Percentiles rank a stretch among this genome's conserved stretches.
Evolutionary conservation across 192 early-diverging fungal species (phyloP).

Genomic region (Geosiphon pyriformis): DNA sequence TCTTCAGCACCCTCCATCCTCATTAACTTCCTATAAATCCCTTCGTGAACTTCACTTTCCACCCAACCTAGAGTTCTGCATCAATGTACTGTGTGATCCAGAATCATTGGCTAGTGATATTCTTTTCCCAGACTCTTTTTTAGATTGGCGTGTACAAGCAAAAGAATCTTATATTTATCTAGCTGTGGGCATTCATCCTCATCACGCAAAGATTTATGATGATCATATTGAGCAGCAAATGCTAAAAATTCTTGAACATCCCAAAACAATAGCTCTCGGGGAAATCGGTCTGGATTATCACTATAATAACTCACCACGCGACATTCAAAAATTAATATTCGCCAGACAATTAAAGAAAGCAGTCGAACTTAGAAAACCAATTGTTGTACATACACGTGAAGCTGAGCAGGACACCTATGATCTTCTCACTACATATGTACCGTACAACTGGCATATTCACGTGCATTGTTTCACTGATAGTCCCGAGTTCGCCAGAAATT

Average conservation of each 20-base stretch:
- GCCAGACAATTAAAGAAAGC: constrained; percentile 13
- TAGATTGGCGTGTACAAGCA: constrained; percentile 18
- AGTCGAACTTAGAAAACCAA: constrained; percentile 9
- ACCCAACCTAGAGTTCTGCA: constrained; percentile 12
- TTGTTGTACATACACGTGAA: constrained; percentile 24
- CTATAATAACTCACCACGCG: constrained; percentile 18
- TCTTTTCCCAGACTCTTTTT: constrained; percentile 15
- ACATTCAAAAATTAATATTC: constrained; percentile 12
- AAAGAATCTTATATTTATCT: constrained; percentile 15
- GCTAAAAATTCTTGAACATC: constrained; percentile 9
- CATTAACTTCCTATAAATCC: background rate
- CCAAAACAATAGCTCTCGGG: constrained; percentile 14
- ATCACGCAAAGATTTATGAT: constrained; percentile 21
- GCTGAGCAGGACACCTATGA: constrained; percentile 24
- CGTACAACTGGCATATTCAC: constrained; percentile 21
- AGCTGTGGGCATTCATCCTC: constrained; percentile 21
- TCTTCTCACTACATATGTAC: constrained; percentile 11
- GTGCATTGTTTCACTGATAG: constrained; percentile 26
- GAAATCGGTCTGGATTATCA: constrained; percentile 26
- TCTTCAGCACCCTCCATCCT: background rate
- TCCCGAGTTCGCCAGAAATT: constrained; percentile 15
- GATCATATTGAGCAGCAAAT: constrained; percentile 16
- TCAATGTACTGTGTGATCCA: constrained; percentile 24
- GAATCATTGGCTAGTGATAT: constrained; percentile 5
- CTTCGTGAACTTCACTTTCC: constrained; percentile 17